Evolutionary conservation across 495 filamentous ascomycete genomes (phyloP).

Genomic region (Xanthoparmelia taractica): DNA sequence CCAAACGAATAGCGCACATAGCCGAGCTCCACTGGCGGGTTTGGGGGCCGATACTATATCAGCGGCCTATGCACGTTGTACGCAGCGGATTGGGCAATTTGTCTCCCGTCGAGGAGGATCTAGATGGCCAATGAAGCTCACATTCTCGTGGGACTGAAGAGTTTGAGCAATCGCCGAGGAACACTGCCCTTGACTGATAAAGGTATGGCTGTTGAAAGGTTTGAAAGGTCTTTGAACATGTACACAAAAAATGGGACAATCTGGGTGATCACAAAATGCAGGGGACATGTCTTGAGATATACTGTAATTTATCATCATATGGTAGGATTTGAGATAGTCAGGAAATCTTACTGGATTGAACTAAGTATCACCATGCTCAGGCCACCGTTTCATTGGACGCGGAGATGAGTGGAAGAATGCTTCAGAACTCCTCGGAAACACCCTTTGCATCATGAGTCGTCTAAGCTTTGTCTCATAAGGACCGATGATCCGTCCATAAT

Average conservation of each 20-base stretch:
- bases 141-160: not conserved
- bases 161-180: not conserved
- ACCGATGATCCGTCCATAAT: not conserved
- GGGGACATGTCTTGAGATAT: not conserved
- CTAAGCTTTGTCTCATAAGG: not conserved
- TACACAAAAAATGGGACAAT: not conserved
- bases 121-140: not conserved
- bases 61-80: conserved; percentile 2
- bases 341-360: not conserved
- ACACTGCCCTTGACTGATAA: not conserved
- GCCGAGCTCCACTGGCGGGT: conserved; percentile 79
- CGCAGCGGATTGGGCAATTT: not conserved
- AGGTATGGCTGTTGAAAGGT: not conserved
- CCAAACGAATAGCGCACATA: conserved; percentile 68
- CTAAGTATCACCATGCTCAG: not conserved
- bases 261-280: not conserved
- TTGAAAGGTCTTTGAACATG: not conserved
- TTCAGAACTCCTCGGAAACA: not conserved
- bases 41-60: conserved; percentile 67
- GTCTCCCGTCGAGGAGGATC: not conserved
- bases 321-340: not conserved
- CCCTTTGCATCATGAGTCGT: not conserved
- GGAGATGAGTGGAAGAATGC: not conserved
- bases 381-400: not conserved
- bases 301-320: not conserved